Base-by-base conservation (phyloP, 257 asterid genomes). In the Przewalskia tangutica region DNA sequence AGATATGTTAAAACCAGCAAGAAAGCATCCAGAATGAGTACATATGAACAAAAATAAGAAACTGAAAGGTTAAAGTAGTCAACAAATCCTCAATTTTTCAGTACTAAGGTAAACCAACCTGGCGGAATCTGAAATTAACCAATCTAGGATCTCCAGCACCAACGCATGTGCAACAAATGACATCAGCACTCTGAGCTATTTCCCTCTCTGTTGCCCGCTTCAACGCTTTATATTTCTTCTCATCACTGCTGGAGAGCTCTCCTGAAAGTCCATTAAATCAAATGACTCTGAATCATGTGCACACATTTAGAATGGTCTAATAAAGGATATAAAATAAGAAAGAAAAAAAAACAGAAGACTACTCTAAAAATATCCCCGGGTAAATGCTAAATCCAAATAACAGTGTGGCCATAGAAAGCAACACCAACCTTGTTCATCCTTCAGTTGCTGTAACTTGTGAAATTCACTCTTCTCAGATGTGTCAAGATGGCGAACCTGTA, bases 141-240 rank as follows among this genome's bases (percentile, higher is more conserved):
- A 97, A 80, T 77, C 98, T 95, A 84, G 98, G 99, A 89, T 97
- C 99, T 86, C 99, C 99, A 77, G 98, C 99, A 79, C 99, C 99
- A 79, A 97, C 99, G 16, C 99, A 94, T 36, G 99, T 97, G 86
- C 99, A 97, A 71, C 99, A 97, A 84, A 97, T 97, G 85, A 97
- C 99, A 90, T 97, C 99, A 86, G 99, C 99, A 90, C 98, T 97
- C 92, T 94, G 99, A 82, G 95, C 89, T 90, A 97, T 97, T 91
- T 97, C 99, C 91, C 98, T 92, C 91, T 94, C 99, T 82, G 99
- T 97, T 58, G 98, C 97, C 85, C 98, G 91, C 87, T 94, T 97
- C 85, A 93, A 85, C 60, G 97, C 91, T 91, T 96, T 96, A 84
- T 92, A 96, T 64, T 96, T 94, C 84, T 96, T 96, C 91, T 96